phyloP scores from a whole-genome alignment of 805 yeast species.

The Schwanniomyces occidentalis region DNA sequence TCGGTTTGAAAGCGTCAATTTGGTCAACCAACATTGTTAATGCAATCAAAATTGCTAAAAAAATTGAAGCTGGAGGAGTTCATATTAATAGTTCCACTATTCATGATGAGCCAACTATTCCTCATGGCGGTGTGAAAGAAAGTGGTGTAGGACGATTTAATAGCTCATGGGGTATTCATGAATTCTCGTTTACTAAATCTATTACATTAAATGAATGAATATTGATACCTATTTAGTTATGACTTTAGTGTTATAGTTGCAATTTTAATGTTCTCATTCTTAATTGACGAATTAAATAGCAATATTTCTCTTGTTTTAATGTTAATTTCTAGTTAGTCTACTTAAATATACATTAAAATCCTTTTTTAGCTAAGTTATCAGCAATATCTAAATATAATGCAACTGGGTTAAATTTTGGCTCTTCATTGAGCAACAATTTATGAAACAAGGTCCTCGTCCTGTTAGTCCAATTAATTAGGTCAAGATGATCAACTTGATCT shows the following conservation, averaged over 20 bases:
- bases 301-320: too few relatives aligned
- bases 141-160: slow-evolving; percentile 40
- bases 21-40: slow-evolving; percentile 39
- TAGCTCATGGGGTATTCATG: slow-evolving; percentile 45
- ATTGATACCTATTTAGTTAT: too few relatives aligned
- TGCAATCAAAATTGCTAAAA: slow-evolving; percentile 33
- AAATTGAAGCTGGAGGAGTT: slow-evolving; percentile 41
- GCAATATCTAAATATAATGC: slow-evolving; percentile 71
- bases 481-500: slow-evolving; percentile 79
- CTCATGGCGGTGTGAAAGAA: slow-evolving; percentile 49
- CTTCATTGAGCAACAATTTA: slow-evolving; percentile 26
- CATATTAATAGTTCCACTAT: slow-evolving; percentile 37
- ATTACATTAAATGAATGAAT: slow-evolving; percentile 29
- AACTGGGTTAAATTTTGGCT: slow-evolving; percentile 58
- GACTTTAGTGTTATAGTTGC: too few relatives aligned
- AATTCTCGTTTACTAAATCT: slow-evolving; percentile 37
- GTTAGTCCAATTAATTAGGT: slow-evolving; percentile 82
- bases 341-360: slow-evolving; percentile 53
- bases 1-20: slow-evolving; percentile 44
- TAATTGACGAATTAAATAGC: too few relatives aligned
- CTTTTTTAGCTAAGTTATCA: slow-evolving; percentile 58
- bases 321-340: too few relatives aligned
- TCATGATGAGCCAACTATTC: slow-evolving; percentile 36
- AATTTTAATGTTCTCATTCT: too few relatives aligned
- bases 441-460: slow-evolving; percentile 40